Conservation (phyloP, 208 protist species). For the Wallacemonas sp. region DNA sequence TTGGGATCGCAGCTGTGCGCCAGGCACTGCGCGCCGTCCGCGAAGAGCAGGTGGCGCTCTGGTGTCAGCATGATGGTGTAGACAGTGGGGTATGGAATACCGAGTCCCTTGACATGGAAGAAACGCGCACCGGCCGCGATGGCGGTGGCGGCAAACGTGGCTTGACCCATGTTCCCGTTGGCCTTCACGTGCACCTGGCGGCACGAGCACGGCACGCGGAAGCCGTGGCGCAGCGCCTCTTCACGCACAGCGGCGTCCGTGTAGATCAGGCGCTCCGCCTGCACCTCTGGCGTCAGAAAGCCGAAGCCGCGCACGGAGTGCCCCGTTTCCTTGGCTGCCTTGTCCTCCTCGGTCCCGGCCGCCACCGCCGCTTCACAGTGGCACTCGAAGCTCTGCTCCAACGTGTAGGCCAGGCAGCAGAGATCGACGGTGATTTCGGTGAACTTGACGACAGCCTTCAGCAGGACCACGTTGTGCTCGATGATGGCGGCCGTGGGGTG, state of each 20-base stretch:
- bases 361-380: constrained; percentile 27
- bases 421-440: constrained; percentile 78
- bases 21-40: constrained; percentile 71
- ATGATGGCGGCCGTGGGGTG: constrained; percentile 61
- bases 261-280: constrained; percentile 46
- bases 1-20: constrained; percentile 88
- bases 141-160: constrained; percentile 45
- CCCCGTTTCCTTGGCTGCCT: too few species aligned
- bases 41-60: constrained; percentile 70
- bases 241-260: constrained; percentile 43
- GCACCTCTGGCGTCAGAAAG: constrained; percentile 26
- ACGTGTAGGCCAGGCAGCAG: constrained; percentile 57
- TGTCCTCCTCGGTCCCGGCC: too few species aligned
- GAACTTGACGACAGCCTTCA: constrained; percentile 46
- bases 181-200: constrained; percentile 49
- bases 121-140: constrained; percentile 65
- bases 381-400: constrained; percentile 57
- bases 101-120: constrained; percentile 54
- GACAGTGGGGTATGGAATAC: constrained; percentile 66
- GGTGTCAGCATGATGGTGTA: constrained; percentile 72
- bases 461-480: constrained; percentile 52
- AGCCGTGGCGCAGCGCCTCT: constrained; percentile 54
- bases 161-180: constrained; percentile 62
- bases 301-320: constrained; percentile 67
- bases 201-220: constrained; percentile 37